Conservation (phyloP, 371 early-diverging fungal genomes). For the Mortierella sp. region DNA sequence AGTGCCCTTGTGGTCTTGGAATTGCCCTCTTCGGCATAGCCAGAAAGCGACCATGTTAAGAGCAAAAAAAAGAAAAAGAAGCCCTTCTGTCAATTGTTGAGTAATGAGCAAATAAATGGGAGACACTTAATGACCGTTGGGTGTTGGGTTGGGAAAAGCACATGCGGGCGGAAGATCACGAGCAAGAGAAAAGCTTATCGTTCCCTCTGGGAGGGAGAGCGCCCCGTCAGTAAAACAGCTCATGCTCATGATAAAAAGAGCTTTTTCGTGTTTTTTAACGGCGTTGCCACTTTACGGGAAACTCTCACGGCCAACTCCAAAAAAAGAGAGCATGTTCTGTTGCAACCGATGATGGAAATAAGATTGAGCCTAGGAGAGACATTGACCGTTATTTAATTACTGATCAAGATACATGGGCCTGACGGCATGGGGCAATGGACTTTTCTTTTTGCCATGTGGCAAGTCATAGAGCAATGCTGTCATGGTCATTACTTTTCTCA, state of each 20-base stretch:
- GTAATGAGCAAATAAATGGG: not conserved
- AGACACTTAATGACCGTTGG: not conserved
- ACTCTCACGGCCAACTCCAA: not conserved
- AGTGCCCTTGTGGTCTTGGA: not conserved
- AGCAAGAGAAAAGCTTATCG: not conserved
- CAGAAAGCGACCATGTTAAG: not conserved
- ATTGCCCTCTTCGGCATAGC: not conserved
- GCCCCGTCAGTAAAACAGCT: not conserved
- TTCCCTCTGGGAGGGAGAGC: not conserved
- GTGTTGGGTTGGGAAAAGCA: not conserved
- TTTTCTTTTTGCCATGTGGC: constrained; percentile 4
- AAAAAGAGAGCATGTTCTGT: too few species aligned
- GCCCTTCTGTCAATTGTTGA: too few species aligned
- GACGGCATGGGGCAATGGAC: not conserved
- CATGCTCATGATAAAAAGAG: not conserved
- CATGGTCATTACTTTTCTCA: not conserved
- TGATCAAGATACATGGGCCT: not conserved
- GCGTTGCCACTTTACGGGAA: not conserved
- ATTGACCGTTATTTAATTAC: not conserved
- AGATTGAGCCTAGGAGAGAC: too few species aligned
- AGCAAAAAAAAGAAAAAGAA: not conserved
- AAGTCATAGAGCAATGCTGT: not conserved
- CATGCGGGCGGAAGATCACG: not conserved
- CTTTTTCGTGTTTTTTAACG: not conserved
- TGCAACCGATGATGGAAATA: not conserved